phyloP scores from a whole-genome alignment of 352 stramenopile genomes.

The Lagenidium sp. region DNA sequence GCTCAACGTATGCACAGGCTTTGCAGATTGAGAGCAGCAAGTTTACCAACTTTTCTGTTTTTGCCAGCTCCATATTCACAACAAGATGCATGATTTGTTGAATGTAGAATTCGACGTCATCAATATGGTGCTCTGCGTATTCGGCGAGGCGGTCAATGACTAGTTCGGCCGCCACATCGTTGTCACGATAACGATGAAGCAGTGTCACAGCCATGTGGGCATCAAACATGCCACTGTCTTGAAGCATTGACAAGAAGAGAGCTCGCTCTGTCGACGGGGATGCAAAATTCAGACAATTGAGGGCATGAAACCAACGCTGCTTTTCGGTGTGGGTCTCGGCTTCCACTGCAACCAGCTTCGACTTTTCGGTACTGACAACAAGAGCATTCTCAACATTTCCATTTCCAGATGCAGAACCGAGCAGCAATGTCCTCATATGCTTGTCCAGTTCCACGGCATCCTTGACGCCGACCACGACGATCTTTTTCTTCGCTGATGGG shows the following conservation, averaged over 20 bases:
- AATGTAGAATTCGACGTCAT: conserved; percentile 80
- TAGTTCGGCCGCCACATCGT: conserved; percentile 45
- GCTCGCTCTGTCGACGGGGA: conserved; percentile 36
- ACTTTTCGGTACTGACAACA: conserved; percentile 63
- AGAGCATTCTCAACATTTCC: conserved; percentile 37
- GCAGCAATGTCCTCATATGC: conserved; percentile 29
- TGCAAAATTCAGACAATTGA: conserved; percentile 54
- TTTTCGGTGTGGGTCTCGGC: conserved; percentile 68
- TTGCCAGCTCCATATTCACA: conserved; percentile 48
- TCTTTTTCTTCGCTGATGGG: conserved; percentile 34
- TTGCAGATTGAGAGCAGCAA: conserved; percentile 75
- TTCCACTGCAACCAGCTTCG: conserved; percentile 57
- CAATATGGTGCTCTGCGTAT: conserved; percentile 57
- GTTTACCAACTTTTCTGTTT: conserved; percentile 58
- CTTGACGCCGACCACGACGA: conserved; percentile 53
- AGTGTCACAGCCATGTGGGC: conserved; percentile 57
- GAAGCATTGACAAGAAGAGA: conserved; percentile 46
- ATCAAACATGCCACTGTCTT: conserved; percentile 42
- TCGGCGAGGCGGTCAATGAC: conserved; percentile 53
- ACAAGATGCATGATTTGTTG: conserved; percentile 72
- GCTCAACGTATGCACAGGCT: conserved; percentile 63
- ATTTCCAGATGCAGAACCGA: conserved; percentile 20
- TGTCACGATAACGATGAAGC: conserved; percentile 66
- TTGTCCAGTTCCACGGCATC: conserved; percentile 54
- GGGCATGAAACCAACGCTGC: conserved; percentile 63